These are phyloP conservation scores for Backusella tarrabulga DNA, from an alignment of 192 early-diverging fungal species.

Conservation along the genomic window DNA sequence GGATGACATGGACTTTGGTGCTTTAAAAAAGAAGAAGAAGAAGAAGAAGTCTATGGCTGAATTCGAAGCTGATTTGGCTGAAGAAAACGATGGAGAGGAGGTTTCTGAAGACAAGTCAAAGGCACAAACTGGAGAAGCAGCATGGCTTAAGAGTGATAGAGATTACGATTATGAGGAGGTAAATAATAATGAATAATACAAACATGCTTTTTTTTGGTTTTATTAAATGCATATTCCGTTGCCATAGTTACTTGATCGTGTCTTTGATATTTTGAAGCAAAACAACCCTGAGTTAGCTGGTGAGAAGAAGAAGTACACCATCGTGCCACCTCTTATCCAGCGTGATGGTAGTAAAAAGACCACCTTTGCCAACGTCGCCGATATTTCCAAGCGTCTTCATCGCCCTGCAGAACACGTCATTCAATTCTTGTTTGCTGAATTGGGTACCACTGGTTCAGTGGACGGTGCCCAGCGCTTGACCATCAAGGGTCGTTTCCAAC, in stretches of 20 bases:
- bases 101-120: constrained; percentile 42
- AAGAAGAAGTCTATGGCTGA: constrained; percentile 82
- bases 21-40: constrained; percentile 77
- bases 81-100: constrained; percentile 52
- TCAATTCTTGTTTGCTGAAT: constrained; percentile 96
- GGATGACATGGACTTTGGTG: constrained; percentile 61
- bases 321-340: constrained; percentile 87
- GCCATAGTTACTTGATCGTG: constrained; percentile 76
- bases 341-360: constrained; percentile 97
- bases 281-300: constrained; percentile 93
- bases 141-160: constrained; percentile 88
- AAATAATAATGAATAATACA: constrained; percentile 6
- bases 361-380: constrained; percentile 93
- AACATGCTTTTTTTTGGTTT: too few species aligned
- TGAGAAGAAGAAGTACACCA: constrained; percentile 92
- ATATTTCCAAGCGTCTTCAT: constrained; percentile 94
- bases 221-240: not conserved
- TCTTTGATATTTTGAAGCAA: constrained; percentile 86
- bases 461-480: constrained; percentile 88
- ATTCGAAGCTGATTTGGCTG: constrained; percentile 76
- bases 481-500: constrained; percentile 98
- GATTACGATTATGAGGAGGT: constrained; percentile 95
- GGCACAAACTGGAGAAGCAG: constrained; percentile 46
- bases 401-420: constrained; percentile 96
- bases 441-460: constrained; percentile 97